phyloP scores from a whole-genome alignment of 179 eudicot species.

The Vitellaria paradoxa region DNA sequence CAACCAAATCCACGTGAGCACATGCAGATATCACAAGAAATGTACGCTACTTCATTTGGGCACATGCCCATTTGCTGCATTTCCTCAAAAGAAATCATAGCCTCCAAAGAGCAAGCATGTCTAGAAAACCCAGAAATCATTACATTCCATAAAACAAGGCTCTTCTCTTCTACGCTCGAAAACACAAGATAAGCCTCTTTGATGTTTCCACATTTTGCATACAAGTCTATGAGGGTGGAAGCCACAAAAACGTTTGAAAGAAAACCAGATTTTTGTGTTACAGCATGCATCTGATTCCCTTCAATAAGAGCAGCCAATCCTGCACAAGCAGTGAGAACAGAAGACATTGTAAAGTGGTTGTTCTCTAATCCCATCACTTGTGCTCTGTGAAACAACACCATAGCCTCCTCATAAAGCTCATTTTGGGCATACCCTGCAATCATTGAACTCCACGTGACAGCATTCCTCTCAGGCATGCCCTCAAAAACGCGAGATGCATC shows the following conservation, averaged over 20 bases:
- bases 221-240: slow-evolving; percentile 65
- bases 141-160: slow-evolving; percentile 67
- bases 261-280: slow-evolving; percentile 49
- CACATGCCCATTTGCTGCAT: slow-evolving; percentile 62
- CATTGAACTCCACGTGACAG: slow-evolving; percentile 84
- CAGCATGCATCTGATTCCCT: slow-evolving; percentile 65
- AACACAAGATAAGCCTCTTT: slow-evolving; percentile 57
- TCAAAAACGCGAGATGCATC: slow-evolving; percentile 61
- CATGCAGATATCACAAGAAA: slow-evolving; percentile 65
- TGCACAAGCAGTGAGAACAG: slow-evolving; percentile 68
- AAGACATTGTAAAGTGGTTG: slow-evolving; percentile 51
- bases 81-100: slow-evolving; percentile 70
- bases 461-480: slow-evolving; percentile 51
- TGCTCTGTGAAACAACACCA: slow-evolving; percentile 43
- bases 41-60: slow-evolving; percentile 74
- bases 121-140: slow-evolving; percentile 79
- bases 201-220: slow-evolving; percentile 69
- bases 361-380: slow-evolving; percentile 36
- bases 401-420: slow-evolving; percentile 65
- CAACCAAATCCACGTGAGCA: slow-evolving; percentile 68
- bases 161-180: slow-evolving; percentile 37
- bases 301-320: slow-evolving; percentile 60
- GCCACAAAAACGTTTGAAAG: slow-evolving; percentile 40
- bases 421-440: slow-evolving; percentile 61
- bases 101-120: slow-evolving; percentile 64